Evolutionary conservation across 1,284 basidiomycete species (phyloP).

Genomic region (Peniophora sp.): DNA sequence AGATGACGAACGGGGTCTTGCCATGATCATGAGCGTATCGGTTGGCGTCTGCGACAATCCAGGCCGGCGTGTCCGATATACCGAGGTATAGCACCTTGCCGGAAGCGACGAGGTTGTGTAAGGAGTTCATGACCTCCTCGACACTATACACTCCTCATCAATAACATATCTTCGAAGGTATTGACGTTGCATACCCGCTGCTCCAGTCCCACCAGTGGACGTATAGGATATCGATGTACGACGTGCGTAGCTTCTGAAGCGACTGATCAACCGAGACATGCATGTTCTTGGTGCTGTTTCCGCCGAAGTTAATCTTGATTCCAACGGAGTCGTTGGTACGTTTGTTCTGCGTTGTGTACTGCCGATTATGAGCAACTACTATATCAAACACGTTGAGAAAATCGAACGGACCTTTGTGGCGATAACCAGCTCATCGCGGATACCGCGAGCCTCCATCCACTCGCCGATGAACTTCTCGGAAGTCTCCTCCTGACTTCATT

Average conservation of each 20-base stretch:
- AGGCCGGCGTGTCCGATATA: slow-evolving; percentile 42
- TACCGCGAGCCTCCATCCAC: slow-evolving; percentile 42
- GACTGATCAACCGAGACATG: slow-evolving; percentile 24
- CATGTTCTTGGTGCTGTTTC: slow-evolving; percentile 29
- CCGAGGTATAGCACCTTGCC: slow-evolving; percentile 5
- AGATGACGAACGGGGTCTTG: slow-evolving; percentile 47
- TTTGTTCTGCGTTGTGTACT: slow-evolving; percentile 18
- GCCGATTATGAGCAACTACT: slow-evolving; percentile 18
- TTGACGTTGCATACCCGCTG: slow-evolving; percentile 49
- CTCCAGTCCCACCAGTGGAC: slow-evolving; percentile 36
- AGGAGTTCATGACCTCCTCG: background rate
- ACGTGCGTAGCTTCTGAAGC: slow-evolving; percentile 36
- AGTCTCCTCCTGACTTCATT: slow-evolving; percentile 35
- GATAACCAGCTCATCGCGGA: slow-evolving; percentile 46
- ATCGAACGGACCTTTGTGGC: slow-evolving; percentile 41
- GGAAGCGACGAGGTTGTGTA: slow-evolving; percentile 14
- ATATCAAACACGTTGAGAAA: slow-evolving; percentile 3
- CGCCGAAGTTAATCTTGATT: slow-evolving; percentile 22
- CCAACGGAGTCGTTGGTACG: slow-evolving; percentile 10
- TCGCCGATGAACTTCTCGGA: slow-evolving; percentile 50
- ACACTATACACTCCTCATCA: slow-evolving; percentile 27
- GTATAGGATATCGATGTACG: slow-evolving; percentile 30
- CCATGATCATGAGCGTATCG: slow-evolving; percentile 40
- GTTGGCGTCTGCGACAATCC: slow-evolving; percentile 46
- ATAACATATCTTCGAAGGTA: slow-evolving; percentile 27